Evolutionary conservation across 345 rosid species (phyloP), one percentile per base, ranked within the genome.

Genomic region (Citrus australasica): DNA sequence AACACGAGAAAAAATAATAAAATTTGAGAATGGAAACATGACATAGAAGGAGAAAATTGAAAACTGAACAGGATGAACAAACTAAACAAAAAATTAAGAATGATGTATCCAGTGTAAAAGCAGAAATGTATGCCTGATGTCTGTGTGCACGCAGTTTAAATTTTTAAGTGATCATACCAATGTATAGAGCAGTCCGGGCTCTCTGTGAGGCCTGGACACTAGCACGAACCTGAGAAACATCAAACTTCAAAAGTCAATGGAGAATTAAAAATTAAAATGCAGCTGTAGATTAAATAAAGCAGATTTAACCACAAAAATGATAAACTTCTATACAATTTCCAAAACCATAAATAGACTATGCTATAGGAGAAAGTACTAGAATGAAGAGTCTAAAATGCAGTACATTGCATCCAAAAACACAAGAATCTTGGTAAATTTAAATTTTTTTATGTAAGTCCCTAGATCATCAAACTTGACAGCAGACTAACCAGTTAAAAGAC

Each of bases 131-230:
- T 19, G 60, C 30, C n/a, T 10, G 2, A 19, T 14, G n/a, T 17
- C 22, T n/a, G 10, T 19, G 40, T 28, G 10, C 2, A 3, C 6
- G 19, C 46, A 67, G 42, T 35, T 38, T 21, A 71, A 66, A 38
- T 63, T 56, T 48, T 71, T 2, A 16, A n/a, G 35, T 9, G 62
- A 74, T 59, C 84, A 56, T 92, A 96, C 99, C 85, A 91, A 78
- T 62, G 97, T 94, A 81, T 91, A 94, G 71, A 96, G 98, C 71
- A 91, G 75, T 80, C 98, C 98, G 4, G 97, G 94, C 25, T 92
- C 95, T 79, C 84, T 83, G 71, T 86, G 89, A 33, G 94, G 95
- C 79, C 92, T 89, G 32, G 98, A 89, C 78, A 94, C 82, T 71
- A 96, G 92, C 97, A 96, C 83, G 87, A 94, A 96, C 86, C 99